A percentile compares a stretch with the other conserved stretches of the same genome.
These are phyloP conservation scores for Clarkia xantiana DNA, from an alignment of 345 rosid species.

Conservation along the genomic window DNA sequence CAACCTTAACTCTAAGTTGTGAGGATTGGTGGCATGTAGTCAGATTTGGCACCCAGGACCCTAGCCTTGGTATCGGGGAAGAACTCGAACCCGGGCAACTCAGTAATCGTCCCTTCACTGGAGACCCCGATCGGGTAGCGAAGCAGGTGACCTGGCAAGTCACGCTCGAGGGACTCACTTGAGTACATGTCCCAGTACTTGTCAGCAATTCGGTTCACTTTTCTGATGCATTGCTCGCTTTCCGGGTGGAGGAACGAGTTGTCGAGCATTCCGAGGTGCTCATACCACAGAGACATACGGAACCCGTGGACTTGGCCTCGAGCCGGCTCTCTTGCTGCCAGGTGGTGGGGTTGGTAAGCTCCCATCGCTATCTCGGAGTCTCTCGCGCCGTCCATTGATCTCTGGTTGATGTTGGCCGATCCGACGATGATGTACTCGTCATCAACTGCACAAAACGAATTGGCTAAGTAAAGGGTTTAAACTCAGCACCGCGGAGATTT, in stretches of 20 bases:
- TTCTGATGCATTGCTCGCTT: constrained; percentile 42
- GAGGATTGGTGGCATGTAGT: constrained; percentile 88
- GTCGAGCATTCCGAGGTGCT: constrained; percentile 89
- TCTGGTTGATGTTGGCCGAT: constrained; percentile 95
- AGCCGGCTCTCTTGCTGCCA: constrained; percentile 60
- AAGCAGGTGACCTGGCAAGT: constrained; percentile 86
- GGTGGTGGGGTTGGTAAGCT: constrained; percentile 80
- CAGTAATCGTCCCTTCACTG: constrained; percentile 52
- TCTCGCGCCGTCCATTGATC: constrained; percentile 98
- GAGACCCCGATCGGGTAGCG: constrained; percentile 64
- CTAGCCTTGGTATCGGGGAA: constrained; percentile 94
- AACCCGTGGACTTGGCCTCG: constrained; percentile 93
- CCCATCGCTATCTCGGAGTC: constrained; percentile 99
- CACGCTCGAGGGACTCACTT: constrained; percentile 56
- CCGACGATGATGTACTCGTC: constrained; percentile 94
- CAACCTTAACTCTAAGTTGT: constrained; percentile 42
- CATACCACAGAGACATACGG: constrained; percentile 92
- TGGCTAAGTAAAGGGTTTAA: background rate
- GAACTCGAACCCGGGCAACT: constrained; percentile 51
- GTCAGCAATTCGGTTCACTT: constrained; percentile 69
- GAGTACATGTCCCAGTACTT: constrained; percentile 88
- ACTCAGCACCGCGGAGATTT: too few relatives aligned
- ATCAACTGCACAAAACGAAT: constrained; percentile 45
- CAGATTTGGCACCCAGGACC: constrained; percentile 71
- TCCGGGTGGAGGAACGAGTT: constrained; percentile 69